phyloP scores from a whole-genome alignment of 1,139 yeast species.

The Geotrichum restrictum region DNA sequence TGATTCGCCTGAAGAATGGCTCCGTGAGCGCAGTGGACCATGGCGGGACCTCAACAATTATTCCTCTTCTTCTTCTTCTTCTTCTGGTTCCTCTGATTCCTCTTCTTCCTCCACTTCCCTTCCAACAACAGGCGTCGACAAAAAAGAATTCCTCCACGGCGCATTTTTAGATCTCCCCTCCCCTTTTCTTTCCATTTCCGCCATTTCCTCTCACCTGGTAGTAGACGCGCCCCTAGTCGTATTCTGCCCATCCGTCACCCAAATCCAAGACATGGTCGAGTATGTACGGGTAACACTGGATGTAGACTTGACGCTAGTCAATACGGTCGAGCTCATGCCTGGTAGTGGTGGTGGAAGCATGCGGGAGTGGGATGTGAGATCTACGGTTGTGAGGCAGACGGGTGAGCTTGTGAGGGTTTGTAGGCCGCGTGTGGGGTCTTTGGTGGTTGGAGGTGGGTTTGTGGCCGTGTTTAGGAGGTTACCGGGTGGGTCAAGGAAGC shows the following conservation, averaged over 20 bases:
- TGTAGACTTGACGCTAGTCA: conserved; percentile 39
- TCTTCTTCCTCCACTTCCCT: too few relatives aligned
- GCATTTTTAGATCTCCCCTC: conserved; percentile 47
- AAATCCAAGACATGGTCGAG: conserved; percentile 36
- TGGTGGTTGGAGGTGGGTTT: conserved; percentile 49
- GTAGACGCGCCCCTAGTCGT: conserved; percentile 44
- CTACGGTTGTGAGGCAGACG: conserved; percentile 40
- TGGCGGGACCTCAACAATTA: conserved; percentile 26
- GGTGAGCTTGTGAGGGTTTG: conserved; percentile 44
- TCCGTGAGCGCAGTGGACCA: conserved; percentile 26
- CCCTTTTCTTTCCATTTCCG: conserved; percentile 37
- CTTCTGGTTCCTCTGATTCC: background rate
- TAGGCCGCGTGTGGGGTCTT: conserved; percentile 47
- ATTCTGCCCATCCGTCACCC: conserved; percentile 48
- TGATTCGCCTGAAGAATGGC: conserved; percentile 44
- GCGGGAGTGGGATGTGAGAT: conserved; percentile 35
- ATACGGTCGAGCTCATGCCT: conserved; percentile 43
- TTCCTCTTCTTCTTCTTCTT: too few relatives aligned
- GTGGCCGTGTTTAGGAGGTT: conserved; percentile 39
- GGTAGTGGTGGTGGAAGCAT: conserved; percentile 48
- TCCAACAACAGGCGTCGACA: too few relatives aligned
- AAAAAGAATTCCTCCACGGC: conserved; percentile 31
- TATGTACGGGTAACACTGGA: conserved; percentile 37
- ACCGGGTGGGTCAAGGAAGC: conserved; percentile 11
- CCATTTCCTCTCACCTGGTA: conserved; percentile 37